Percentiles rank a stretch among this genome's conserved stretches.
Evolutionary conservation across 2,329 filamentous ascomycete genomes (phyloP).

Genomic region (Colletotrichum sp.): DNA sequence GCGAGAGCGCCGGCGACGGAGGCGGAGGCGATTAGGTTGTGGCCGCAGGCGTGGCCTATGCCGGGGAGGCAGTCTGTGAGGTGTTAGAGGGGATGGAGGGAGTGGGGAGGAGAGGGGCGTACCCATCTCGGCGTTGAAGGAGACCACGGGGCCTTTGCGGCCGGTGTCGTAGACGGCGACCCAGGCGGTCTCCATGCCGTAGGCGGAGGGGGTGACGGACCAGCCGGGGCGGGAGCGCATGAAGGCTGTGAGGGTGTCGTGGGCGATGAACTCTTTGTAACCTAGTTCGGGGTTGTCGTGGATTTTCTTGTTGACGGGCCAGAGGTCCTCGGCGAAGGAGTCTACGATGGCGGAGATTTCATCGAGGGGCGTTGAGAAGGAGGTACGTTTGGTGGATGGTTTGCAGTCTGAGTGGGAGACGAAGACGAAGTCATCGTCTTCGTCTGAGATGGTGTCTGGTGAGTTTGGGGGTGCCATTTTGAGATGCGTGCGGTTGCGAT

Average conservation of each 20-base stretch:
- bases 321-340: constrained; percentile 8
- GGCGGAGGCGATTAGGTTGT: constrained; percentile 57
- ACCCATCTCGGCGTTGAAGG: constrained; percentile 54
- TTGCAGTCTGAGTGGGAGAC: constrained; percentile 4
- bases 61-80: constrained; percentile 50
- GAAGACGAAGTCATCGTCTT: constrained; percentile 12
- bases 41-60: constrained; percentile 59
- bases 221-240: constrained; percentile 47
- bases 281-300: constrained; percentile 32
- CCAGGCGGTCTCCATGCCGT: constrained; percentile 58
- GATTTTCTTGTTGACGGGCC: constrained; percentile 22
- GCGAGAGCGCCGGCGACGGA: constrained; percentile 52
- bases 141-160: constrained; percentile 48
- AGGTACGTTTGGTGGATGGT: neutral
- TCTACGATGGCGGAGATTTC: constrained; percentile 11
- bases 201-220: constrained; percentile 56
- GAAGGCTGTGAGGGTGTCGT: constrained; percentile 51
- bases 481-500: neutral
- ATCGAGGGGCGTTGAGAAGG: neutral
- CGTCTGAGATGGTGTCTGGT: neutral
- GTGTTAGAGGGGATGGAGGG: too few species aligned
- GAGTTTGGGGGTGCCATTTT: neutral
- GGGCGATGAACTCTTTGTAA: constrained; percentile 32
- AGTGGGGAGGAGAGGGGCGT: neutral
- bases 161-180: constrained; percentile 53